These are phyloP conservation scores for Chalciporus piperatoides DNA, from an alignment of 1,284 basidiomycete genomes.

Conservation along the genomic window DNA sequence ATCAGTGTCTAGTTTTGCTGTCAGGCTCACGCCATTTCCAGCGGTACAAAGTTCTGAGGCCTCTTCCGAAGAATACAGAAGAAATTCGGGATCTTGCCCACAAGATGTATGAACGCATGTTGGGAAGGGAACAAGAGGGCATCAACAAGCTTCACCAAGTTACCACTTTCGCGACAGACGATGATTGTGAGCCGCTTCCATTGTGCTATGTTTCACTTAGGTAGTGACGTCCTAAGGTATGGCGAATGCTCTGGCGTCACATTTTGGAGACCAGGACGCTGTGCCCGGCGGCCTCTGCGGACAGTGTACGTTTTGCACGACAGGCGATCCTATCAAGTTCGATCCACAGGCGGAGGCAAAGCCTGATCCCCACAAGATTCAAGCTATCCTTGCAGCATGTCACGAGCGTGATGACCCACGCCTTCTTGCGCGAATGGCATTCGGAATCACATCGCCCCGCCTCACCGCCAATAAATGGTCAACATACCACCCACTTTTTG, in stretches of 20 bases:
- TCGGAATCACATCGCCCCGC: constrained; percentile 46
- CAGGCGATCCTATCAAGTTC: constrained; percentile 39
- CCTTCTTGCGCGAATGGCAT: constrained; percentile 47
- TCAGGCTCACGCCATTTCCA: constrained; percentile 14
- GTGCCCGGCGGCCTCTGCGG: constrained; percentile 44
- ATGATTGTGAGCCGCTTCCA: constrained; percentile 39
- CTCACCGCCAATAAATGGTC: constrained; percentile 41
- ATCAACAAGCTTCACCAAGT: constrained; percentile 42
- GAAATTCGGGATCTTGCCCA: constrained; percentile 38
- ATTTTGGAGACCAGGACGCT: constrained; percentile 45
- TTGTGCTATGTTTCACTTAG: neutral
- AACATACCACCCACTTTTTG: constrained; percentile 39
- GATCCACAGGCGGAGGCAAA: constrained; percentile 24
- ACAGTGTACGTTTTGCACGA: constrained; percentile 43
- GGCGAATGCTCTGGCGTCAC: constrained; percentile 41
- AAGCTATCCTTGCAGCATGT: constrained; percentile 41
- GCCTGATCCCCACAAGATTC: constrained; percentile 34
- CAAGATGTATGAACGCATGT: constrained; percentile 39
- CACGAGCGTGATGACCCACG: constrained; percentile 49
- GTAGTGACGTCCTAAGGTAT: constrained; percentile 34
- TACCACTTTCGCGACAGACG: constrained; percentile 41
- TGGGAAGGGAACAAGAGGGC: constrained; percentile 41
- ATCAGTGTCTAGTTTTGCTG: neutral
- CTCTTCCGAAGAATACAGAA: constrained; percentile 35
- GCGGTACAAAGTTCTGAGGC: constrained; percentile 40